Base-by-base conservation (phyloP, 2,329 filamentous ascomycete genomes). In the Botryosphaeria agaves region DNA sequence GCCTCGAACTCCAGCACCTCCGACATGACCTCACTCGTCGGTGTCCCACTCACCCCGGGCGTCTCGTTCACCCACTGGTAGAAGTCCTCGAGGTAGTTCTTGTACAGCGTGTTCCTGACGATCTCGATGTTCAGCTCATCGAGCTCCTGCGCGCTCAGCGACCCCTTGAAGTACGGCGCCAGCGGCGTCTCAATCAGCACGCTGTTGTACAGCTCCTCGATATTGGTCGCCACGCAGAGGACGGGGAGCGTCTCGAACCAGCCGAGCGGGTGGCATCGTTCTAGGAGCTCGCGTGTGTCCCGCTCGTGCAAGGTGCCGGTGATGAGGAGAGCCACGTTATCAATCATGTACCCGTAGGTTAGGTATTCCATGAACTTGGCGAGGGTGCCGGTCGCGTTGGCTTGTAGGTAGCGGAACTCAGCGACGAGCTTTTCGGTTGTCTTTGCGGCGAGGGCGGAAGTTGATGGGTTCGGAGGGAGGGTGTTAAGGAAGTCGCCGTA, bases 231-330 rank as follows among this genome's bases (percentile, higher is more conserved):
- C 26, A 95, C 87, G 51, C 87, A 95, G 31, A 98, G 77, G 3
- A 94, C 89, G 0, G 89, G 91, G 77, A 98, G 84, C 6, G 89
- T 94, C 64, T 98, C 89, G 53, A 98, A 98, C 84, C 85, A 95
- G 43, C 89, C 89, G 5, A 98, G 69, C 5, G 89, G 89, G 47
- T 98, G 91, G 57, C 91, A 98, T 55, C 89, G 69, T 50, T 95
- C 89, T 32, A 98, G 63, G 38, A 98, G 70, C 59, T 98, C 89
- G 36, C 85, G 76, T 3, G 89, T 98, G 54, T 98, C 89, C 51
- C 89, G 74, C 61, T 98, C 91, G 59, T 98, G 89, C 18, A 98
- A 70, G 8, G 89, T 98, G 38, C 89, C 89, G 14, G 89, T 98
- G 56, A 98, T 98, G 47, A 98, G 73, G 24, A 98, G 76, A 23